Evolutionary conservation across 345 rosid species (phyloP).

Genomic region (Psidium guajava): DNA sequence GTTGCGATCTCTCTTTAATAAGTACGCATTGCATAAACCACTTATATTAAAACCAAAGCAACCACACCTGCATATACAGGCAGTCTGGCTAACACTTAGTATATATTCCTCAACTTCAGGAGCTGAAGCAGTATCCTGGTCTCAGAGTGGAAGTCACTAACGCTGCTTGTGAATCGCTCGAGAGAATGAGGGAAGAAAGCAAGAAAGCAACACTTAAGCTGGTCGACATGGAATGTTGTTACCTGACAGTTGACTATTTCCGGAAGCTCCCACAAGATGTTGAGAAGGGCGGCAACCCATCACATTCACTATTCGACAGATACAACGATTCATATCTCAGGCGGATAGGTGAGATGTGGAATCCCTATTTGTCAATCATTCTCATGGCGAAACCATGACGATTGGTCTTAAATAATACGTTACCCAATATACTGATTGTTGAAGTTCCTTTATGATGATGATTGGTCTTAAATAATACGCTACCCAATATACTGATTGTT

Average conservation of each 20-base stretch:
- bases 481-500: background rate
- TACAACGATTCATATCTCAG: slow-evolving; percentile 87
- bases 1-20: background rate
- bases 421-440: background rate
- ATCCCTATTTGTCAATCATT: background rate
- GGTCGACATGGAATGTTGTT: slow-evolving; percentile 93
- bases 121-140: slow-evolving; percentile 92
- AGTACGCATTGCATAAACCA: background rate
- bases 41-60: background rate
- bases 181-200: slow-evolving; percentile 83
- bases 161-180: slow-evolving; percentile 89
- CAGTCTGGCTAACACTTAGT: background rate
- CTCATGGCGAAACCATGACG: background rate
- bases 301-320: slow-evolving; percentile 91
- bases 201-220: slow-evolving; percentile 84
- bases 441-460: background rate
- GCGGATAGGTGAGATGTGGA: slow-evolving; percentile 62
- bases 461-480: background rate
- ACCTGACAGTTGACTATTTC: slow-evolving; percentile 93
- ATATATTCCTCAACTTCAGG: slow-evolving; percentile 28
- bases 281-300: slow-evolving; percentile 97
- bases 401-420: background rate
- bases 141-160: slow-evolving; percentile 84
- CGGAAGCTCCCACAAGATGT: slow-evolving; percentile 97
- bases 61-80: background rate